phyloP scores from a whole-genome alignment of 306 rosid genomes.

The Trifolium fragiferum region DNA sequence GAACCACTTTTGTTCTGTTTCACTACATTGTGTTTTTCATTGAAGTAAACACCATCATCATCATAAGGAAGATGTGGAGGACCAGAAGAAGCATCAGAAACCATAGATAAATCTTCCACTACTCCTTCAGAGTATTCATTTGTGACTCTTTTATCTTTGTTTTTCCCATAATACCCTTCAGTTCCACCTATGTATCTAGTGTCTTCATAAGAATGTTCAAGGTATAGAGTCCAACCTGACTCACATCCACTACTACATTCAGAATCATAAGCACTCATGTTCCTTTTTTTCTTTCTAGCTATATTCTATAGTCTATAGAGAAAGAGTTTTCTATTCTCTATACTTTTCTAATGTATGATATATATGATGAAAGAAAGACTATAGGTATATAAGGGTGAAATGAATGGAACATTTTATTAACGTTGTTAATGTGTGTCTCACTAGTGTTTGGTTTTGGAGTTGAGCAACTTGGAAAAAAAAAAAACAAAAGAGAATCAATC shows the following conservation, averaged over 20 bases:
- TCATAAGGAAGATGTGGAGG: conserved; percentile 80
- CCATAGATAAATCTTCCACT: conserved; percentile 90
- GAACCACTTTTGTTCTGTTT: conserved; percentile 42
- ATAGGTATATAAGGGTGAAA: not conserved
- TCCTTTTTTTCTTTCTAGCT: conserved; percentile 21
- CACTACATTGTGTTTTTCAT: conserved; percentile 50
- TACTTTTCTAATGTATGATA: conserved; percentile 19
- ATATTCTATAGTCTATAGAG: not conserved
- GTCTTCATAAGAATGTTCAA: conserved; percentile 62
- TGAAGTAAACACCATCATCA: conserved; percentile 51
- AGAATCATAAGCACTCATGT: conserved; percentile 71
- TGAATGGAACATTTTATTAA: conserved; percentile 24
- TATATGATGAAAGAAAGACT: not conserved
- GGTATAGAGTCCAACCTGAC: conserved; percentile 97
- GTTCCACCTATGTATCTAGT: conserved; percentile 40
- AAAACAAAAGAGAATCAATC: conserved; percentile 28
- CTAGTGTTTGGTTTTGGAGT: conserved; percentile 8
- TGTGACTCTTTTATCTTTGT: conserved; percentile 32
- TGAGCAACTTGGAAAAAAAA: not conserved
- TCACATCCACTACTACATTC: conserved; percentile 87
- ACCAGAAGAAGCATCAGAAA: conserved; percentile 99
- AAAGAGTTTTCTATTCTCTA: not conserved
- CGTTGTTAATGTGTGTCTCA: conserved; percentile 12
- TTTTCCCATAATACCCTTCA: conserved; percentile 5
- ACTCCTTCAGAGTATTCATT: conserved; percentile 60